phyloP scores from a whole-genome alignment of 2,329 filamentous ascomycete genomes.

The Setomelanomma holmii region DNA sequence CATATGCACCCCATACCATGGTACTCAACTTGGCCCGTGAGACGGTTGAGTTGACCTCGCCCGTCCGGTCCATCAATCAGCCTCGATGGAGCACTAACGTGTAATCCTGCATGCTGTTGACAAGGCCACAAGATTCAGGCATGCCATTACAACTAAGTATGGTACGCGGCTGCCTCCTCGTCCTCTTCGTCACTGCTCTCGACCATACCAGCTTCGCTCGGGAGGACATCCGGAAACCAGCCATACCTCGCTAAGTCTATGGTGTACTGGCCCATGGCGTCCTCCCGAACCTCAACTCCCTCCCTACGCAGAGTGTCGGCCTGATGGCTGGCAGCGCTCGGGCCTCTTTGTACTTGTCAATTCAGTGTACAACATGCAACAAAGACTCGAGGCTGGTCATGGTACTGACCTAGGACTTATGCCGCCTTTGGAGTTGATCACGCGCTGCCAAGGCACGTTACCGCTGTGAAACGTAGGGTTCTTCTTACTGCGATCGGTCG shows the following conservation, averaged over 20 bases:
- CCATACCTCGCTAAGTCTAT: slow-evolving; percentile 57
- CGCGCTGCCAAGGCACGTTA: slow-evolving; percentile 93
- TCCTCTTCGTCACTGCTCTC: slow-evolving; percentile 44
- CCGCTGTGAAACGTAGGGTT: slow-evolving; percentile 67
- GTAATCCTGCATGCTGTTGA: slow-evolving; percentile 4
- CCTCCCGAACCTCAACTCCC: slow-evolving; percentile 56
- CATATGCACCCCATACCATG: slow-evolving; percentile 12
- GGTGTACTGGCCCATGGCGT: slow-evolving; percentile 55
- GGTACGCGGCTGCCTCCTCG: slow-evolving; percentile 41
- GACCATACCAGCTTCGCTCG: slow-evolving; percentile 53
- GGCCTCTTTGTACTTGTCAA: slow-evolving; percentile 48
- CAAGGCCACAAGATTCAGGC: neutral
- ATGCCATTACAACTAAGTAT: slow-evolving; percentile 35
- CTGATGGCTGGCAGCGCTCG: slow-evolving; percentile 55
- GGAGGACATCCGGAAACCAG: slow-evolving; percentile 60
- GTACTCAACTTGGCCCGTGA: slow-evolving; percentile 1
- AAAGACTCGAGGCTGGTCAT: slow-evolving; percentile 13
- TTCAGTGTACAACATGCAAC: slow-evolving; percentile 15
- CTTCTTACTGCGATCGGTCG: slow-evolving; percentile 51
- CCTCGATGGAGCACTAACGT: slow-evolving; percentile 14
- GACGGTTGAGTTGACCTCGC: neutral
- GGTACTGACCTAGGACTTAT: slow-evolving; percentile 78
- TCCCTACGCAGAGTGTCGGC: slow-evolving; percentile 55
- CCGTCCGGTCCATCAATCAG: slow-evolving; percentile 18
- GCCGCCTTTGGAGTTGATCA: slow-evolving; percentile 84